Conservation (phyloP, 2,329 filamentous ascomycete genomes). For the Hypoxylon sp. region DNA sequence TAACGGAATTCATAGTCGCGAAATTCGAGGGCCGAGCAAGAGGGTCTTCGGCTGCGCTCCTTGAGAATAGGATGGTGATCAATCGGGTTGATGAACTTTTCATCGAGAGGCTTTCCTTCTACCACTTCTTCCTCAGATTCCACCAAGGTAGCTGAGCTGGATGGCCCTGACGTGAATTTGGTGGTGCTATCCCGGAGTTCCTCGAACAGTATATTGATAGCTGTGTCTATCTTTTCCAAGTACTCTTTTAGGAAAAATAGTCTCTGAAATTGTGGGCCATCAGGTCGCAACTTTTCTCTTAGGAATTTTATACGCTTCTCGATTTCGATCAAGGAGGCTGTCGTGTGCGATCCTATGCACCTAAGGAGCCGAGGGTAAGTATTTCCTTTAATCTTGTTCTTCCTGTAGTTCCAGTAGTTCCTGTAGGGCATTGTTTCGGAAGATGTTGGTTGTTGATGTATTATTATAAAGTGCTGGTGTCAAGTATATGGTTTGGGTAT, state of each 20-base stretch:
- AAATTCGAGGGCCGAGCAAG: constrained; percentile 3
- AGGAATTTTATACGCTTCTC: not conserved
- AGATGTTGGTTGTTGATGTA: not conserved
- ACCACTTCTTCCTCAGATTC: not conserved
- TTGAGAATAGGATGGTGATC: not conserved
- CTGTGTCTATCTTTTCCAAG: not conserved
- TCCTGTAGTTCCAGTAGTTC: not conserved
- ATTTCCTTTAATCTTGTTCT: not conserved
- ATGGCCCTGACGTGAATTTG: not conserved
- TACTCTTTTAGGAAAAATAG: not conserved
- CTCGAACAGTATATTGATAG: not conserved
- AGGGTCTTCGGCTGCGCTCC: constrained; percentile 4
- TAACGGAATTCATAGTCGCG: not conserved
- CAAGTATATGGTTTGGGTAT: not conserved
- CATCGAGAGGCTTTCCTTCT: not conserved
- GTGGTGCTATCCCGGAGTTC: not conserved
- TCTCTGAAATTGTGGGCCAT: not conserved
- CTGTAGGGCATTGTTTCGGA: not conserved
- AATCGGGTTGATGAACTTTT: not conserved
- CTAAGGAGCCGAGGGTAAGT: not conserved
- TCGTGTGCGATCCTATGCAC: not conserved
- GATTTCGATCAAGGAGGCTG: not conserved
- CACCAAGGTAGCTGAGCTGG: not conserved
- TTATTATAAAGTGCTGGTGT: not conserved
- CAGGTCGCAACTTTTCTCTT: not conserved